These are phyloP conservation scores for Brasenia schreberi DNA, from an alignment of 164 flowering plant genomes.

Conservation along the genomic window DNA sequence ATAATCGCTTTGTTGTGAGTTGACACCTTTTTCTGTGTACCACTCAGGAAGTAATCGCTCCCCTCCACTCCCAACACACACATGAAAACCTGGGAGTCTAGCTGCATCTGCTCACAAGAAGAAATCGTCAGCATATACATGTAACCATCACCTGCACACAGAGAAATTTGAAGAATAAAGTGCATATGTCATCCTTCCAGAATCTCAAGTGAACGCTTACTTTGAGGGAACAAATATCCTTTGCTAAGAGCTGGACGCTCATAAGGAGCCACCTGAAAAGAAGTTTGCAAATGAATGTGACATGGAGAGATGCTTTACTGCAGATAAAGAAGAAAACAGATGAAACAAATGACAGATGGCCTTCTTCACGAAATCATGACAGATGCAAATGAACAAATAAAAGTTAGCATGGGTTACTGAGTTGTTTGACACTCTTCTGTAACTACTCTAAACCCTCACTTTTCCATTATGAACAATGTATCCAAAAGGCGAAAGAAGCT, in stretches of 20 bases:
- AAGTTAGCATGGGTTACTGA: neutral
- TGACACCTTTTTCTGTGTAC: slow-evolving; percentile 14
- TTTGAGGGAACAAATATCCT: slow-evolving; percentile 87
- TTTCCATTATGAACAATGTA: too few relatives aligned
- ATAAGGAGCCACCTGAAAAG: slow-evolving; percentile 87
- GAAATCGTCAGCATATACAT: neutral
- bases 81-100: slow-evolving; percentile 22
- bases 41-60: slow-evolving; percentile 22
- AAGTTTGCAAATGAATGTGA: neutral
- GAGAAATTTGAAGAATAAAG: too few relatives aligned
- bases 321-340: neutral
- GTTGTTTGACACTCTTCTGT: too few relatives aligned
- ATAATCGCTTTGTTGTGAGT: neutral
- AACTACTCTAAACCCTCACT: too few relatives aligned
- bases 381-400: neutral
- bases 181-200: too few relatives aligned
- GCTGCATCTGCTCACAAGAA: slow-evolving; percentile 10
- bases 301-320: neutral
- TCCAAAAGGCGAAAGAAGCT: too few relatives aligned
- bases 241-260: slow-evolving; percentile 99
- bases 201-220: slow-evolving; percentile 22
- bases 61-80: slow-evolving; percentile 23
- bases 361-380: neutral
- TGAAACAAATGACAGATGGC: neutral
- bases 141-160: too few relatives aligned